Percentiles rank a stretch among this genome's conserved stretches.
phyloP scores from a whole-genome alignment of 768 basidiomycete species.

The Daedaleopsis sinensis region DNA sequence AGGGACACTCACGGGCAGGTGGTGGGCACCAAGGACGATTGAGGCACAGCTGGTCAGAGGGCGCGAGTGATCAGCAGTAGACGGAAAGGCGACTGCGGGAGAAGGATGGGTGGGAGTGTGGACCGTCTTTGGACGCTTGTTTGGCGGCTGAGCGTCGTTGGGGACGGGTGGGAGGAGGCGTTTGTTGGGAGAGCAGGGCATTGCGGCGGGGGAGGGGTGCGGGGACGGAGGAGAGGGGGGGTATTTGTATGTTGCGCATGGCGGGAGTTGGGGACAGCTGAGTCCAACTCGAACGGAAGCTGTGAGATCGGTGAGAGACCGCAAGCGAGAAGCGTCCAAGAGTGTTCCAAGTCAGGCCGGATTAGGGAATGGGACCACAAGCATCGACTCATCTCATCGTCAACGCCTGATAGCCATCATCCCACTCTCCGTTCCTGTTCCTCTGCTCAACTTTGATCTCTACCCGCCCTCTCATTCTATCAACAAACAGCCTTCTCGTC shows the following conservation, averaged over 20 bases:
- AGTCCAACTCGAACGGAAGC: conserved; percentile 12
- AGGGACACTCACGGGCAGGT: conserved; percentile 14
- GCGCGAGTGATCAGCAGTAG: conserved; percentile 3
- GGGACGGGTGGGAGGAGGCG: conserved; percentile 2
- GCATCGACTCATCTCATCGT: conserved; percentile 4
- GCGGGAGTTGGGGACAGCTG: neutral
- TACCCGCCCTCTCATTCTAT: neutral
- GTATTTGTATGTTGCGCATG: neutral
- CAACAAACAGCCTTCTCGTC: neutral
- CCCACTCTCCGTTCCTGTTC: neutral
- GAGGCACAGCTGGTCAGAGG: conserved; percentile 18
- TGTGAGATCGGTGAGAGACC: conserved; percentile 23
- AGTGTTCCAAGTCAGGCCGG: conserved; percentile 16
- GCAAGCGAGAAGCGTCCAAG: conserved; percentile 20
- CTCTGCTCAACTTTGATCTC: neutral
- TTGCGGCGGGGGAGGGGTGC: conserved; percentile 2
- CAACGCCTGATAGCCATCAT: conserved; percentile 1
- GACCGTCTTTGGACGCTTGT: conserved; percentile 14
- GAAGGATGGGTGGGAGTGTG: neutral
- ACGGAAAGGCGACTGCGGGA: conserved; percentile 1
- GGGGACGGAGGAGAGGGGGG: conserved; percentile 1
- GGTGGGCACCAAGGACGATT: conserved; percentile 8
- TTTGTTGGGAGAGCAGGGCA: conserved; percentile 4
- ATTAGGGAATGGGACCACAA: conserved; percentile 13
- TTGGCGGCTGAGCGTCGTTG: conserved; percentile 1